Evolutionary conservation across 179 eudicot species (phyloP), one percentile per base, ranked within the genome.

Genomic region (Beta corolliflora): DNA sequence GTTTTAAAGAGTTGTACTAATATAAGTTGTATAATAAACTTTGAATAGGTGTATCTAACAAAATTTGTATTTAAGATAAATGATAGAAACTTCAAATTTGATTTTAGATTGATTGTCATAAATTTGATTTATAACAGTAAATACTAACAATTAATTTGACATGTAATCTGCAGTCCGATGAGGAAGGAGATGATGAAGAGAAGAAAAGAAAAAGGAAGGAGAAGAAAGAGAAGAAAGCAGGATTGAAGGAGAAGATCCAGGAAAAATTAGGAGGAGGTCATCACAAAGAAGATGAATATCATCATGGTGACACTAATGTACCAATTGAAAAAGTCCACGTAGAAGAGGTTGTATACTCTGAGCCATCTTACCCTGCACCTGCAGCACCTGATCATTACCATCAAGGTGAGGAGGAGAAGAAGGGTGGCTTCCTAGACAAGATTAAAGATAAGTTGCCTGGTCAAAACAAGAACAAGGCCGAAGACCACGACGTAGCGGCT

Each of bases 391-490:
- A 21, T 59, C 63, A 11, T 8, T 53, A 13, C 54, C 61, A 44
- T 10, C 79, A 64, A n/a, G 76, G 67, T 64, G 75, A 64, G 54
- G 83, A 77, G 0, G 73, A 84, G 53, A 91, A 93, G 83, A 91
- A 93, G 82, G 89, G 88, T 78, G 94, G 97, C 0, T 80, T 92
- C 80, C 74, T 93, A 4, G 92, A 90, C 54, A 93, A 92, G 87
- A 89, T 93, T 79, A 93, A 93, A 88, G 92, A 90, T 45, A 93
- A 93, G 77, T 73, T 93, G 18, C 96, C 97, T 16, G 97, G 96
- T 5, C 90, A 88, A 76, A 70, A 83, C 12, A 91, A 88, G 89
- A 13, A 56, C 46, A 80, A 85, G 85, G 65, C 83, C 25, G 91
- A 79, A 1, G 91, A 77, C 59, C 82, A 36, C 81, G 65, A 58